Evolutionary conservation across 495 filamentous ascomycete genomes (phyloP), one percentile per base, ranked within the genome.

Genomic region (Oidiodendron maius): DNA sequence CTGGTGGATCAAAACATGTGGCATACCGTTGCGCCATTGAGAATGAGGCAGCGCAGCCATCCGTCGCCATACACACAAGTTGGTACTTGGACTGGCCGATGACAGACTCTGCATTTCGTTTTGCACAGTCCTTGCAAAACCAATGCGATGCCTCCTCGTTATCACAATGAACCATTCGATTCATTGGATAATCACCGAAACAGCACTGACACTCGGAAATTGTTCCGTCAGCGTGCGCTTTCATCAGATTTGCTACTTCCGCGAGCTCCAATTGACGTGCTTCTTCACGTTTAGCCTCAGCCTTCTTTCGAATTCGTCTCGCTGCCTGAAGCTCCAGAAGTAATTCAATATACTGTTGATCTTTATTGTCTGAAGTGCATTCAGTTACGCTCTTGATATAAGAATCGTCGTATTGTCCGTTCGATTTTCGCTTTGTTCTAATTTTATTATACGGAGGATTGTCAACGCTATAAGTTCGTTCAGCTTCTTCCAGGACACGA

Each of bases 141-240:
- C 76, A 82, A 59, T 88, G 83, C 34, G 74, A 64, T 6, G 52
- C 1, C 0, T 64, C 48, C 0, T 71, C 63, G 30, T 70, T 70
- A 40, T 81, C 66, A 64, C 89, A 95, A 37, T 80, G 76, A 2
- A 84, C 73, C 71, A 84, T 80, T 24, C 77, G 70, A 57, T 87
- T 83, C 40, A 77, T 63, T 6, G 84, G 70, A 43, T 71, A 73
- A 2, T 89, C 83, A 10, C 69, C 66, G 52, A 72, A 91, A 59
- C 89, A 95, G 57, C 84, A 87, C 13, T 69, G 73, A 54, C 84
- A 87, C 46, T 90, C 85, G 10, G 66, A 59, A 30, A 82, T 64
- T 45, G 61, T 70, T 37, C 65, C 75, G 17, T 75, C 63, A 5
- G 66, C 65, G 45, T 73, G 65, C 10, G 71, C 73, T 8, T 51